These are phyloP conservation scores for Emiliania huxleyi DNA, from an alignment of 78 protist species.

Conservation along the genomic window DNA sequence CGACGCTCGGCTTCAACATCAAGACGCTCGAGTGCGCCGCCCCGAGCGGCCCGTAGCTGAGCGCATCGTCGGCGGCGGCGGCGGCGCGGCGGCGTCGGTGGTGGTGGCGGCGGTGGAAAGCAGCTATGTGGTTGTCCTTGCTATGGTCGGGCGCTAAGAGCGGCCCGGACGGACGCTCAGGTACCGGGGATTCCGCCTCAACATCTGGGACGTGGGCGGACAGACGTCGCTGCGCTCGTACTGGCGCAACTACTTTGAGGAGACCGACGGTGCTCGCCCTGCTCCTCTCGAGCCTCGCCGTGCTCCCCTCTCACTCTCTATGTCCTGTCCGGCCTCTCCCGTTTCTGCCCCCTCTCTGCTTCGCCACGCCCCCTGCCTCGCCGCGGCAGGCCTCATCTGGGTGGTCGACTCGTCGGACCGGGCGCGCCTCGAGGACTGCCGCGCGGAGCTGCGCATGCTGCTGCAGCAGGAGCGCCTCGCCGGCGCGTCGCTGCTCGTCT, in stretches of 20 bases:
- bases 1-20: constrained; percentile 98
- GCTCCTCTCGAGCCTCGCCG: too few species aligned
- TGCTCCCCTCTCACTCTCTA: too few species aligned
- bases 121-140: too few species aligned
- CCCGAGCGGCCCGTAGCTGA: background rate
- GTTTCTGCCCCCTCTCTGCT: too few species aligned
- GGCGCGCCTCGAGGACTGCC: constrained; percentile 85
- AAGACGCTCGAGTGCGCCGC: constrained; percentile 67
- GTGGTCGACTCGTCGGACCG: constrained; percentile 93
- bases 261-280: too few species aligned
- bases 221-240: constrained; percentile 96
- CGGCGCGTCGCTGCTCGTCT: constrained; percentile 94
- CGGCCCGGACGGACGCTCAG: too few species aligned
- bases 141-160: too few species aligned
- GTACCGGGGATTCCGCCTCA: constrained; percentile 81
- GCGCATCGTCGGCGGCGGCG: too few species aligned
- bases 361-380: too few species aligned
- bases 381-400: constrained; percentile 98
- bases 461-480: constrained; percentile 83
- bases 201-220: constrained; percentile 99
- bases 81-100: too few species aligned
- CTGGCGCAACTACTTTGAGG: constrained; percentile 97
- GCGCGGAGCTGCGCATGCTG: constrained; percentile 61
- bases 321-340: too few species aligned
- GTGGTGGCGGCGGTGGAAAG: too few species aligned